Evolutionary conservation across 148 eudicot genomes (phyloP).

Genomic region (Suaeda aralocaspica): DNA sequence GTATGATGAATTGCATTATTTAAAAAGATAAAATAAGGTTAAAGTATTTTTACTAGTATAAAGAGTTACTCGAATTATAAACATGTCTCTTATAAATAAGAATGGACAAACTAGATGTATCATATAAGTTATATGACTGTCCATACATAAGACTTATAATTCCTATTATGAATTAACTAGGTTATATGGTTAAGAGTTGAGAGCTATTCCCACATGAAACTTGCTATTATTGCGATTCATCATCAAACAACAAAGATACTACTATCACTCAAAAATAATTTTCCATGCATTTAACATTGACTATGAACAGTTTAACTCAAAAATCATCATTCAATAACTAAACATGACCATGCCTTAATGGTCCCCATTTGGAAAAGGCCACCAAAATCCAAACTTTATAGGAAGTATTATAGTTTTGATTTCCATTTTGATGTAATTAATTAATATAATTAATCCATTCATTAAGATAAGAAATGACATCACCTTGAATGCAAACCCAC

Average conservation of each 20-base stretch:
- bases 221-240: conserved; percentile 2
- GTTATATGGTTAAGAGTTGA: background rate
- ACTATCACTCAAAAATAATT: no score
- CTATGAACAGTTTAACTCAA: background rate
- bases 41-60: no score
- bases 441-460: background rate
- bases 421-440: no score
- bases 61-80: no score
- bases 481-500: conserved; percentile 17
- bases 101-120: no score
- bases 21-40: no score
- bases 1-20: no score
- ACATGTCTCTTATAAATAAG: no score
- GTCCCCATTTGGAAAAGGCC: background rate
- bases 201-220: background rate
- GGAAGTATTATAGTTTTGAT: background rate
- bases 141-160: no score
- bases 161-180: no score
- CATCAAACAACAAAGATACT: no score
- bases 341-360: conserved; percentile 1
- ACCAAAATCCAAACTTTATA: background rate
- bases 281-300: background rate
- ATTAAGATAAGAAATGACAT: background rate
- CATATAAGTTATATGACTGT: no score
- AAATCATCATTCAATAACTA: conserved; percentile 10